A percentile compares a stretch with the other conserved stretches of the same genome.
phyloP scores from a whole-genome alignment of 768 basidiomycete species.

The Gloeophyllum trabeum region DNA sequence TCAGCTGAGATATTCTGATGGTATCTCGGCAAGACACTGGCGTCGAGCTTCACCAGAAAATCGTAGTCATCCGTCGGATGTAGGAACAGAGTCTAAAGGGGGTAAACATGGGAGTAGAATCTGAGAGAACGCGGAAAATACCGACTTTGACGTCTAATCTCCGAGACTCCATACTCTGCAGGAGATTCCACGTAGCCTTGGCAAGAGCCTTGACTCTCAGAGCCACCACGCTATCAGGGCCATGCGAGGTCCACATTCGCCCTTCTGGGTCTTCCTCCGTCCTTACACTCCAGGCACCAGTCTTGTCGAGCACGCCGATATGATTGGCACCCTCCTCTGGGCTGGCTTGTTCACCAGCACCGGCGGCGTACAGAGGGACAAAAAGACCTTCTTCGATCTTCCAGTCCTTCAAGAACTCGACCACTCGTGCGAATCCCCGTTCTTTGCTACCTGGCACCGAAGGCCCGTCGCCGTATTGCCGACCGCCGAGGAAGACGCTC shows the following conservation, averaged over 20 bases:
- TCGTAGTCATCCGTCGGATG: constrained; percentile 84
- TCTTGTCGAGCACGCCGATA: constrained; percentile 19
- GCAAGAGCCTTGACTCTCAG: constrained; percentile 66
- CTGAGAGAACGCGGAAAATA: not conserved
- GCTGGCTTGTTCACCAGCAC: constrained; percentile 12
- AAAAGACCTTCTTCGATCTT: constrained; percentile 65
- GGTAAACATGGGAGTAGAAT: not conserved
- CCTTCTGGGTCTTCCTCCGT: constrained; percentile 75
- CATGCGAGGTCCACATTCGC: constrained; percentile 59
- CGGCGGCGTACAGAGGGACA: constrained; percentile 58
- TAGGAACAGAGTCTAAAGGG: constrained; percentile 62
- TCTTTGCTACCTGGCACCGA: constrained; percentile 66
- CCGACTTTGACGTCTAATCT: constrained; percentile 49
- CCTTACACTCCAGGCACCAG: constrained; percentile 62
- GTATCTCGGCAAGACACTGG: constrained; percentile 55
- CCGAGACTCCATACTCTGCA: constrained; percentile 42
- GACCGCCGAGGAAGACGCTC: constrained; percentile 56
- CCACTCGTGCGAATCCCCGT: constrained; percentile 63
- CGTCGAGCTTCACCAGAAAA: constrained; percentile 67
- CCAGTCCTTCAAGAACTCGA: constrained; percentile 75
- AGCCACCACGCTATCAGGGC: constrained; percentile 64
- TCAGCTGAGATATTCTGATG: constrained; percentile 56
- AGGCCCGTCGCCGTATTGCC: constrained; percentile 21
- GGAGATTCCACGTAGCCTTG: constrained; percentile 52
- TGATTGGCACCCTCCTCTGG: constrained; percentile 12